Evolutionary conservation across 1,284 basidiomycete species (phyloP), one percentile per base, ranked within the genome.

Genomic region (Tremellales sp.): DNA sequence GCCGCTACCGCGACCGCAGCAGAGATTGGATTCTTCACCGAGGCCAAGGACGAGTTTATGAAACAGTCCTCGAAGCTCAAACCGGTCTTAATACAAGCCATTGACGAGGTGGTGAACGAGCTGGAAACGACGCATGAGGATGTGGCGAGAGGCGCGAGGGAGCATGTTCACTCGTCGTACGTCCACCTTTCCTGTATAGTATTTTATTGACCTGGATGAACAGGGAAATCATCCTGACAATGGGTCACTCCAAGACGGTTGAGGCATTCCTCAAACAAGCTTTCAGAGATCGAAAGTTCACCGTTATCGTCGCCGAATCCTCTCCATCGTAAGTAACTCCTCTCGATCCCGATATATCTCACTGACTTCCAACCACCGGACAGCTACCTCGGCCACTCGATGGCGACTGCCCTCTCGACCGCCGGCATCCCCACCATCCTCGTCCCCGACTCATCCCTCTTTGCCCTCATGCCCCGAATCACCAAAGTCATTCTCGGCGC

Each of bases 151-250:
- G 90, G 89, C 53, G 90, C 93, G 1, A 86, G 83, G 68, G 92
- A 97, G 70, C 94, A 98, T 70, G 89, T 98, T 53, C 93, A 97
- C 72, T 90, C 90, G 9, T 91, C 95, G 90, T 93, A 65, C 63
- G 86, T 74, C 1, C 1, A 24, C 10, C 16, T 32, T 32, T 16
- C 29, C 16, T 32, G 12, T 31, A 31, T 10, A 16, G 29, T 10
- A 31, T 31, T 10, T 16, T 31, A 16, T 16, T 3, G 3, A n/a
- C 37, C 32, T 32, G 26, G 4, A 3, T 35, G 26, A 33, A 12
- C 63, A 94, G 91, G 57, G 94, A 98, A 71, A 93, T 97, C 58
- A 92, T 98, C 56, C 74, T 98, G 53, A 98, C 94, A 0, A 80
- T 98, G 33, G 93, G 93, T n/a, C 82, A 88, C 72, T 94, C 91